Conservation (phyloP, 441 rosid species). For the Jatropha podagrica region DNA sequence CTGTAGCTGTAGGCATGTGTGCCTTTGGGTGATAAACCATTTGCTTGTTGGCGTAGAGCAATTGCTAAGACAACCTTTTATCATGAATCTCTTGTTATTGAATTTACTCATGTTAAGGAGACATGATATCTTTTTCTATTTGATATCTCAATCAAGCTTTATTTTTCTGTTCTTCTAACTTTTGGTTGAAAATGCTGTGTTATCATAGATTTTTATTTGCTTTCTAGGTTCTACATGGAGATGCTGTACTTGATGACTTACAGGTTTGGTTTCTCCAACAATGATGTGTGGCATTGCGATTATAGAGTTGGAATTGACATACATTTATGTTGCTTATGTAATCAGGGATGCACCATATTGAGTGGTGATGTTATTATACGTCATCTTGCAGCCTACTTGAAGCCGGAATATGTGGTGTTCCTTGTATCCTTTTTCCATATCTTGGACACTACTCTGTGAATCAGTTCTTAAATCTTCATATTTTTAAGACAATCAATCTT, state of each 20-base stretch:
- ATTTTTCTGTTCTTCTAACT: not conserved
- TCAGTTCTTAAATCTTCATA: not conserved
- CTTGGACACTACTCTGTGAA: not conserved
- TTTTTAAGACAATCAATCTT: not conserved
- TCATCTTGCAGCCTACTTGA: constrained; percentile 74
- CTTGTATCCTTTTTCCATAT: constrained; percentile 69
- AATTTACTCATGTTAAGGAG: not conserved
- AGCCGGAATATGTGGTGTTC: constrained; percentile 83
- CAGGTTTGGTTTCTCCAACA: constrained; percentile 44
- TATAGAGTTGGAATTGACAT: constrained; percentile 7
- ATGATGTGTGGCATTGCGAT: not conserved
- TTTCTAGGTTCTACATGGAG: constrained; percentile 91
- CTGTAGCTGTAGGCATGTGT: not conserved
- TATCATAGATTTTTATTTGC: constrained; percentile 6
- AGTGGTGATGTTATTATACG: constrained; percentile 96
- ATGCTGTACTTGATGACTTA: constrained; percentile 79
- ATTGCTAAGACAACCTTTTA: not conserved
- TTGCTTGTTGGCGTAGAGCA: not conserved
- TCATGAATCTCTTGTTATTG: not conserved
- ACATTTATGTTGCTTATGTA: constrained; percentile 9
- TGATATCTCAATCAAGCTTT: not conserved
- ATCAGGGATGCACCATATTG: constrained; percentile 91
- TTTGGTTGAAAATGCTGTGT: not conserved
- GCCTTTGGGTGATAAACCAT: not conserved
- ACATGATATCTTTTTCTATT: not conserved